phyloP scores from a whole-genome alignment of 441 rosid species.

The Corymbia calophylla region DNA sequence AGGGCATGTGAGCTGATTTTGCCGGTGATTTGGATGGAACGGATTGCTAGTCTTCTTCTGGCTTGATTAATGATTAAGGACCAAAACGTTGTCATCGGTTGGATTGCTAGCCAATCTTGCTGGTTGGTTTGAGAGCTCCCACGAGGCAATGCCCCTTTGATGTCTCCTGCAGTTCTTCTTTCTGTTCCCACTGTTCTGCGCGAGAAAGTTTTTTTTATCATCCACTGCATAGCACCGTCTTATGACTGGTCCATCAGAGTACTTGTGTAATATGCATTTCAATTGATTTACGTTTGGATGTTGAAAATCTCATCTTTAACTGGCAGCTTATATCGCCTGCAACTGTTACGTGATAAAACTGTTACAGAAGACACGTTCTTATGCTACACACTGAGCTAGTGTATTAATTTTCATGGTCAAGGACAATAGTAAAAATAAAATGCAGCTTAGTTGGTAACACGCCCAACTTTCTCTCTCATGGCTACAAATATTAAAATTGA shows the following conservation, averaged over 20 bases:
- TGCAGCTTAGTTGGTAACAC: not conserved
- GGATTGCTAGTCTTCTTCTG: not conserved
- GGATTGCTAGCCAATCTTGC: not conserved
- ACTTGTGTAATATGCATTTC: not conserved
- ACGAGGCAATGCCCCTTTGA: not conserved
- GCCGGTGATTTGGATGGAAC: not conserved
- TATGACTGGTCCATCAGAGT: not conserved
- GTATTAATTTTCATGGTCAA: not conserved
- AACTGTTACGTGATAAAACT: not conserved
- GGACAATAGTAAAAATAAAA: not conserved
- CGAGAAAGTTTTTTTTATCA: not conserved
- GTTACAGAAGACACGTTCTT: not conserved
- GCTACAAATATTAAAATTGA: not conserved
- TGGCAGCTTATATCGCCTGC: not conserved
- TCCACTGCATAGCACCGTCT: not conserved
- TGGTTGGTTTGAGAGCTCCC: not conserved
- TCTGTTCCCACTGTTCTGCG: not conserved
- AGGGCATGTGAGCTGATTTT: conserved; percentile 27
- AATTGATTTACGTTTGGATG: not conserved
- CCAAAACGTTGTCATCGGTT: not conserved
- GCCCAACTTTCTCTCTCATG: not conserved
- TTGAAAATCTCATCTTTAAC: not conserved
- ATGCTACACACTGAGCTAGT: not conserved
- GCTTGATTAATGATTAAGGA: not conserved
- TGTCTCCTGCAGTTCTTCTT: not conserved